Evolutionary conservation across 345 rosid genomes (phyloP), one percentile per base, ranked within the genome.

Genomic region (Euphorbia lathyris): DNA sequence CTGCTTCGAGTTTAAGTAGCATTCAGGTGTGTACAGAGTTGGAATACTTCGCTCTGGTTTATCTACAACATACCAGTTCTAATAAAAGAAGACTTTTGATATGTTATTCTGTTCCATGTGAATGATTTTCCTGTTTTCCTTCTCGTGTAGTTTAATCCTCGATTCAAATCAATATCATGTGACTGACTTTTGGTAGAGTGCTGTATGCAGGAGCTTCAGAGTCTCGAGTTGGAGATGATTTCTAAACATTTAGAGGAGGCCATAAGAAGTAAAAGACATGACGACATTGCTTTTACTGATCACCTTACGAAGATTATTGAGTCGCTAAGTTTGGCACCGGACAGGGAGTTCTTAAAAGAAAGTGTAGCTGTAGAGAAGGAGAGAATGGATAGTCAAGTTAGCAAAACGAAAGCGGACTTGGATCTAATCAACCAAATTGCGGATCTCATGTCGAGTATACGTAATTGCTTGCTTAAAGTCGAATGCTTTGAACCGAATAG

Each of bases 341-440:
- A 78, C 66, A 88, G 80, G 58, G 98, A 87, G 65, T 76, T 94
- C 67, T 78, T 89, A 25, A 91, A 82, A 76, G 97, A 94, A 78
- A 91, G 86, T 79, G 45, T 94, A 40, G 90, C 96, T 32, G 85
- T 91, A 69, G 96, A 91, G 78, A 90, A 88, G 79, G 91, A 87
- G 84, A 88, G 90, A 78, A 69, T 77, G 66, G 71, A 76, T 62
- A 78, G 78, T 20, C 81, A 84, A 60, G 55, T 63, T 66, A 72
- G 67, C 62, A 79, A 77, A 62, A 75, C 69, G 7, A 76, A 81
- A 67, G 86, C 76, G 50, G 71, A 79, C 58, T 71, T 74, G 38
- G 81, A 80, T 69, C 84, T 82, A 72, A 80, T 78, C 9, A 72
- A 85, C 48, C 81, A 76, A 72, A 72, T 85, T 70, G 78, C 83